Percentiles rank a stretch among this genome's conserved stretches.
phyloP scores from a whole-genome alignment of 352 stramenopile genomes.

The Phytophthora meadii region DNA sequence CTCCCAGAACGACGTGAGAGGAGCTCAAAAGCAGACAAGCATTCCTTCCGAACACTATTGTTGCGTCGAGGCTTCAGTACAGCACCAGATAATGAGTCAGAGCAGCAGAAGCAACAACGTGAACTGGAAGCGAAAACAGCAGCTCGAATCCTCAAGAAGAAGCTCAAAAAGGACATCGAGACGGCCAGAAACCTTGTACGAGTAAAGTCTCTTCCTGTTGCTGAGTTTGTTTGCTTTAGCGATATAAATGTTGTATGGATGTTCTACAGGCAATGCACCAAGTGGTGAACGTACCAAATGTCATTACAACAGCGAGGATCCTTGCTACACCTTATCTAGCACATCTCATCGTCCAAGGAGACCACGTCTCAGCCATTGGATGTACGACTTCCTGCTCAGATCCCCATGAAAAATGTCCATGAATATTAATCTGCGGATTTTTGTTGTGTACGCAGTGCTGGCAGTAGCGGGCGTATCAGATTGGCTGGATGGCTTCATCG shows the following conservation, averaged over 20 bases:
- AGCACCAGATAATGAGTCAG: conserved; percentile 7
- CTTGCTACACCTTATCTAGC: conserved; percentile 78
- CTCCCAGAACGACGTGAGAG: neutral
- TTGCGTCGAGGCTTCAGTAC: conserved; percentile 20
- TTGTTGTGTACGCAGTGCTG: conserved; percentile 52
- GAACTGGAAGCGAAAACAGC: conserved; percentile 38
- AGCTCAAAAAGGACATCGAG: conserved; percentile 63
- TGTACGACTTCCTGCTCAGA: conserved; percentile 39
- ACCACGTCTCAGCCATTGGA: conserved; percentile 70
- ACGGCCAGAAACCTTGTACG: conserved; percentile 52
- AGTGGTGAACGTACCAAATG: conserved; percentile 80
- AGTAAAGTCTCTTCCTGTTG: neutral
- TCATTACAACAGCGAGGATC: conserved; percentile 84
- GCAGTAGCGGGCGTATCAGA: conserved; percentile 75
- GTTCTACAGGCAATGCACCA: conserved; percentile 60
- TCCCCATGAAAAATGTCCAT: conserved; percentile 1
- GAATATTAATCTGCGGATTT: conserved; percentile 1
- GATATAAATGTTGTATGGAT: too few species aligned
- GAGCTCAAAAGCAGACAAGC: neutral
- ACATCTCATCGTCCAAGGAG: conserved; percentile 74
- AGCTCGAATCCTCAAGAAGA: conserved; percentile 47
- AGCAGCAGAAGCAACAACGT: conserved; percentile 17
- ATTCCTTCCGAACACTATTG: neutral
- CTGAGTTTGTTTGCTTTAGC: too few species aligned
- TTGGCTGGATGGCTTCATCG: conserved; percentile 86